phyloP scores from a whole-genome alignment of 179 eudicot species.

The Beta lomatogona region DNA sequence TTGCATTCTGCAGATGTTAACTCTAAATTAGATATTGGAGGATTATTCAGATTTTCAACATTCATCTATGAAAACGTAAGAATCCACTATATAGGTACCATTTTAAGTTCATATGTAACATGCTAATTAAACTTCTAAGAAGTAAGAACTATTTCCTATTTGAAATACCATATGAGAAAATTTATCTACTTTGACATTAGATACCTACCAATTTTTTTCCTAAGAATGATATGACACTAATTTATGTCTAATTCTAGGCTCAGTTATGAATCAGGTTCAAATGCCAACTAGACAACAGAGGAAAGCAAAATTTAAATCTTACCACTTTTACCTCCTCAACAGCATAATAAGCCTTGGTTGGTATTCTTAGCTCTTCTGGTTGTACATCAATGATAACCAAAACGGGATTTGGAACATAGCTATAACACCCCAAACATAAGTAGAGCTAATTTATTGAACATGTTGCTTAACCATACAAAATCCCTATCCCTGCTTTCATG shows the following conservation, averaged over 20 bases:
- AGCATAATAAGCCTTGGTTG: constrained; percentile 95
- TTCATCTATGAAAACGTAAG: neutral
- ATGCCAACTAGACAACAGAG: neutral
- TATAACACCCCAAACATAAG: constrained; percentile 36
- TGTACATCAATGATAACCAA: constrained; percentile 97
- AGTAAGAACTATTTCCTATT: neutral
- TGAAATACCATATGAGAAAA: neutral
- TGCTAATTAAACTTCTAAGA: neutral
- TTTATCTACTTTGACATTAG: neutral
- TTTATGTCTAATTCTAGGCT: neutral
- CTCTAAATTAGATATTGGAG: neutral
- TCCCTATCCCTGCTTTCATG: neutral
- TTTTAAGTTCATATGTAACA: neutral
- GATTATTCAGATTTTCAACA: neutral
- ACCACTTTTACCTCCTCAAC: constrained; percentile 99
- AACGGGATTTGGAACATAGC: constrained; percentile 93
- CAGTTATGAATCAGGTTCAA: neutral
- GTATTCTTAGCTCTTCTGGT: constrained; percentile 96
- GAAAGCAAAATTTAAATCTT: constrained; percentile 18
- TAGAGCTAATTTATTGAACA: neutral
- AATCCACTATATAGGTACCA: neutral
- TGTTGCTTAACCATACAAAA: neutral
- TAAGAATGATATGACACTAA: neutral
- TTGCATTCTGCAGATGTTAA: constrained; percentile 69
- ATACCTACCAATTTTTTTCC: neutral